These are phyloP conservation scores for Parastagonospora nodorum DNA, from an alignment of 2,329 filamentous ascomycete species.

Conservation along the genomic window DNA sequence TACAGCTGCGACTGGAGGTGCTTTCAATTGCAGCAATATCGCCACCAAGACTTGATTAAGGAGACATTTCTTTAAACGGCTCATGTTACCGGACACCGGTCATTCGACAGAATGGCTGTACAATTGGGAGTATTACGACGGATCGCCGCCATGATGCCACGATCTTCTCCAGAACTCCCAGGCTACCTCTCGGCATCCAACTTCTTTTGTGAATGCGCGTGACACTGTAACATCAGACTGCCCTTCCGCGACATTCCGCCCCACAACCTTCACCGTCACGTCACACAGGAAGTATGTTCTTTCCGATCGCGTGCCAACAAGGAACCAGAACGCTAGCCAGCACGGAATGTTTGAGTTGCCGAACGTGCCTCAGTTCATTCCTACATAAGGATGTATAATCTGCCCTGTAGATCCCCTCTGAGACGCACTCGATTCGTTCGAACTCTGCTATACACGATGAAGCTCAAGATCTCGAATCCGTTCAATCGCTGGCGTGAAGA, in stretches of 20 bases:
- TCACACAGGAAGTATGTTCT: not conserved
- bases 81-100: too few relatives aligned
- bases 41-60: too few relatives aligned
- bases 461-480: slow-evolving; percentile 21
- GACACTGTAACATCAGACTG: not conserved
- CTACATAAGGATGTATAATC: slow-evolving; percentile 1
- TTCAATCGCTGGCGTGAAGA: slow-evolving; percentile 19
- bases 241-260: slow-evolving; percentile 11
- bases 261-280: slow-evolving; percentile 6
- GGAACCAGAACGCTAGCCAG: slow-evolving; percentile 1
- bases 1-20: too few relatives aligned
- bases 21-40: too few relatives aligned
- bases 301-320: slow-evolving; percentile 11
- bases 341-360: slow-evolving; percentile 1
- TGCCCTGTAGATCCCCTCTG: not conserved
- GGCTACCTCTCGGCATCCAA: not conserved
- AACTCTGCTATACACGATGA: not conserved
- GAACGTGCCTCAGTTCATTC: not conserved
- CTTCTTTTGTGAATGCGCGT: not conserved
- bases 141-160: too few relatives aligned
- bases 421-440: not conserved
- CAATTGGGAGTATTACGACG: too few relatives aligned
- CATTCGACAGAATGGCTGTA: too few relatives aligned
- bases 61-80: too few relatives aligned
- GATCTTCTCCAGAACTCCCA: too few relatives aligned